Evolutionary conservation across 192 early-diverging fungal species (phyloP).

Genomic region (Coemansia sp.): DNA sequence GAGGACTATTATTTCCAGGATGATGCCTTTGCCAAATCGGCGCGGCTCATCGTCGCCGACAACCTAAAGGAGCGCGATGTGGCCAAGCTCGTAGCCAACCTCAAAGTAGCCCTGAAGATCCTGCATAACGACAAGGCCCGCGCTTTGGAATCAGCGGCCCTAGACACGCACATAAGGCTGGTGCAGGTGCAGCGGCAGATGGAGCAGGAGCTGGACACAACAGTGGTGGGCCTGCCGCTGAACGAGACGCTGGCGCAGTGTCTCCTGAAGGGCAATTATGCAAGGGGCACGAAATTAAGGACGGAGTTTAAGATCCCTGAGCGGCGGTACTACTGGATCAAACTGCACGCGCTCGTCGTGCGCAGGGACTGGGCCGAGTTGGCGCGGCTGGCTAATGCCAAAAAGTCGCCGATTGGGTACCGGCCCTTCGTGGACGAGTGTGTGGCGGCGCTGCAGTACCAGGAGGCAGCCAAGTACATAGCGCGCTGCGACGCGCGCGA

Average conservation of each 20-base stretch:
- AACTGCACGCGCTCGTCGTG: conserved; percentile 76
- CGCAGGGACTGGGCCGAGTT: conserved; percentile 85
- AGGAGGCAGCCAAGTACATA: conserved; percentile 78
- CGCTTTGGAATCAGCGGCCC: conserved; percentile 71
- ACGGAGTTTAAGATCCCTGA: conserved; percentile 88
- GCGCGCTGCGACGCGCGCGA: conserved; percentile 64
- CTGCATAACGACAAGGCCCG: conserved; percentile 72
- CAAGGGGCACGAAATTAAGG: conserved; percentile 74
- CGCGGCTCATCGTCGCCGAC: conserved; percentile 55
- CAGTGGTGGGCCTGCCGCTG: conserved; percentile 71
- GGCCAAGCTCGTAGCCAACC: conserved; percentile 61
- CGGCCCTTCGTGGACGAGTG: conserved; percentile 83
- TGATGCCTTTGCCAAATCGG: conserved; percentile 69
- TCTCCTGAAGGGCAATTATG: conserved; percentile 67
- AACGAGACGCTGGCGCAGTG: conserved; percentile 86
- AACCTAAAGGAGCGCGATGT: conserved; percentile 52
- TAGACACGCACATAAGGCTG: conserved; percentile 61
- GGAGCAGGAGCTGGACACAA: conserved; percentile 65
- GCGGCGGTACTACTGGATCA: conserved; percentile 87
- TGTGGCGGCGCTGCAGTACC: conserved; percentile 69
- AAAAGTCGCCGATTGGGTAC: conserved; percentile 80
- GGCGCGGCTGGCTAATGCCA: conserved; percentile 73
- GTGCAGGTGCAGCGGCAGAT: conserved; percentile 72
- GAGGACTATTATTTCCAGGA: conserved; percentile 98
- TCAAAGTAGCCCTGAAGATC: conserved; percentile 70